Conservation (phyloP, 148 eudicot species). For the Camellia granthamiana region DNA sequence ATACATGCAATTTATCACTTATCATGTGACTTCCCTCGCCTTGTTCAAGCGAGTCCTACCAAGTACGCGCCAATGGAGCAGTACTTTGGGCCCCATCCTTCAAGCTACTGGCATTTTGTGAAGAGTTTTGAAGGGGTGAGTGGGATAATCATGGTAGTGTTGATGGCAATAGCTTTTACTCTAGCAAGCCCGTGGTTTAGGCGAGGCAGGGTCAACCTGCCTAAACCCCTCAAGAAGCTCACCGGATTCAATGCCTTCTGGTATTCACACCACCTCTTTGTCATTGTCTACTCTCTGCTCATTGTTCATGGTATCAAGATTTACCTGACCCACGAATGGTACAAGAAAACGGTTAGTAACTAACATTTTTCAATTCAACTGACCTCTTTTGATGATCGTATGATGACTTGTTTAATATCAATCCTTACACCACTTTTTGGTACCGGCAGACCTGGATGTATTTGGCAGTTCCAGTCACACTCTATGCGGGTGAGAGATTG, state of each 20-base stretch:
- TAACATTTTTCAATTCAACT: neutral
- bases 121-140: slow-evolving; percentile 48
- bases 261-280: slow-evolving; percentile 57
- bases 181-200: slow-evolving; percentile 52
- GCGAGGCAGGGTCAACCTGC: slow-evolving; percentile 37
- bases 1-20: slow-evolving; percentile 42
- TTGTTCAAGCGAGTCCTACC: slow-evolving; percentile 25
- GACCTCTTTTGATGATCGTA: neutral
- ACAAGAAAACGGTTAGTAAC: slow-evolving; percentile 42
- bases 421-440: neutral
- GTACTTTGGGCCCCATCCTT: slow-evolving; percentile 39
- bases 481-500: slow-evolving; percentile 47
- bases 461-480: slow-evolving; percentile 38
- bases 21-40: slow-evolving; percentile 49
- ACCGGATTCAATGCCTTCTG: slow-evolving; percentile 63
- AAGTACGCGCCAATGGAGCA: slow-evolving; percentile 32
- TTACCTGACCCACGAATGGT: slow-evolving; percentile 40
- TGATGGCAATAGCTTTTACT: slow-evolving; percentile 58
- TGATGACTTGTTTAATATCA: neutral
- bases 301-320: slow-evolving; percentile 45
- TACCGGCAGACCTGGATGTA: slow-evolving; percentile 59
- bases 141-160: slow-evolving; percentile 46
- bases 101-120: slow-evolving; percentile 46
- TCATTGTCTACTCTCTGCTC: slow-evolving; percentile 47
- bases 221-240: slow-evolving; percentile 42